A percentile compares a stretch with the other conserved stretches of the same genome.
phyloP scores from a whole-genome alignment of 805 yeast species.

The Candida mattraensis region DNA sequence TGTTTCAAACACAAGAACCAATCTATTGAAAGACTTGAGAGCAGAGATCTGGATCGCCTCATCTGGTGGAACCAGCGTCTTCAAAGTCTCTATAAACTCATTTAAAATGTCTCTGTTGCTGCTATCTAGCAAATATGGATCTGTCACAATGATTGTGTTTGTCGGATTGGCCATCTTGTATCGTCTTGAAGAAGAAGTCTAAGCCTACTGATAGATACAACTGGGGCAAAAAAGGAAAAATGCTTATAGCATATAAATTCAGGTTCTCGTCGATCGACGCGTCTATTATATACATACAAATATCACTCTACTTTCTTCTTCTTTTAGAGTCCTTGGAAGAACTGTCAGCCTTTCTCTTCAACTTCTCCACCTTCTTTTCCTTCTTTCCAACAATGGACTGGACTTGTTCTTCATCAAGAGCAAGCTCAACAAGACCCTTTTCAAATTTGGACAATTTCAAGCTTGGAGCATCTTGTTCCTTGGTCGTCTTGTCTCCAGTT shows the following conservation, averaged over 20 bases:
- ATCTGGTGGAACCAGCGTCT: constrained; percentile 12
- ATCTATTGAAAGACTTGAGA: constrained; percentile 29
- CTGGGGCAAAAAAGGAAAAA: too few species aligned
- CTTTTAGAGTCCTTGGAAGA: constrained; percentile 9
- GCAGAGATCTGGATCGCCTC: constrained; percentile 22
- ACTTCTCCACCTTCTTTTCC: constrained; percentile 38
- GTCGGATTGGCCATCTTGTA: constrained; percentile 19
- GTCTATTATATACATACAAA: not conserved
- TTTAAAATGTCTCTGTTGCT: constrained; percentile 19
- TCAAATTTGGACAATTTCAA: constrained; percentile 62
- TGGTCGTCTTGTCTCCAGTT: constrained; percentile 30
- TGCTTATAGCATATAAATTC: not conserved
- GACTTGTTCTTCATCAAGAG: constrained; percentile 72
- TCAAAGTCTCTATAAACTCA: constrained; percentile 18
- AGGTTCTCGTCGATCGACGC: constrained; percentile 1
- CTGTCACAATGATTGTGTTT: constrained; percentile 33
- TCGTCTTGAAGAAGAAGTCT: too few species aligned
- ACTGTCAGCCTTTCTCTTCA: constrained; percentile 14
- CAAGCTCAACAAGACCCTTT: constrained; percentile 75
- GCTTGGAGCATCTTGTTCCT: constrained; percentile 32
- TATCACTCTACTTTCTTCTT: constrained; percentile 11
- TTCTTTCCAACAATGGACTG: constrained; percentile 60
- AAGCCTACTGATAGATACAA: too few species aligned
- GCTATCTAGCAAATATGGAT: constrained; percentile 18
- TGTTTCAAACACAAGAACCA: constrained; percentile 28